phyloP scores from a whole-genome alignment of 176 grass and related monocot species.

The Pharus latifolius region DNA sequence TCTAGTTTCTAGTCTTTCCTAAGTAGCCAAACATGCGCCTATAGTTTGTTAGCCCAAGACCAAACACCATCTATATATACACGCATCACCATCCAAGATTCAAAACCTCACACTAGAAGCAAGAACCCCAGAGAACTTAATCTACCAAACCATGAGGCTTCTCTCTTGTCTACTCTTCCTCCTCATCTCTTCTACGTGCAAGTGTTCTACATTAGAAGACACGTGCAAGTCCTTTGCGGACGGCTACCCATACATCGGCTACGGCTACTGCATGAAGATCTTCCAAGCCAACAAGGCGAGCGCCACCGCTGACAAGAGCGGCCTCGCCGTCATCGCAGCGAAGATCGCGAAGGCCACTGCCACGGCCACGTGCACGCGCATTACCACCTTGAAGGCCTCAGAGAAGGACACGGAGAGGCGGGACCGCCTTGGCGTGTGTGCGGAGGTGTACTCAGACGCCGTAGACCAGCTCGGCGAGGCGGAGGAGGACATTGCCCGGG shows the following conservation, averaged over 20 bases:
- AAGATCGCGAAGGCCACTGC: slow-evolving; percentile 31
- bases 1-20: too few relatives aligned
- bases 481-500: slow-evolving; percentile 11
- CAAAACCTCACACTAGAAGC: neutral
- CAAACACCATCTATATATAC: neutral
- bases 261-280: slow-evolving; percentile 44
- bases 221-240: slow-evolving; percentile 37
- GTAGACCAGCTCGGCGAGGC: slow-evolving; percentile 44
- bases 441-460: slow-evolving; percentile 43
- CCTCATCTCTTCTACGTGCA: neutral
- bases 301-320: neutral
- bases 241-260: slow-evolving; percentile 17
- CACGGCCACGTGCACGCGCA: slow-evolving; percentile 21
- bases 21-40: too few relatives aligned
- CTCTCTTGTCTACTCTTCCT: neutral
- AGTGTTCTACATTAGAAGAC: slow-evolving; percentile 21
- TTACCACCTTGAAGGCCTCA: slow-evolving; percentile 18
- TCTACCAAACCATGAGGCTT: slow-evolving; percentile 3
- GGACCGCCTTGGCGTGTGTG: slow-evolving; percentile 31
- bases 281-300: slow-evolving; percentile 31
- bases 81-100: neutral
- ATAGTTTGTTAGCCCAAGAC: too few relatives aligned
- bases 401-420: slow-evolving; percentile 23
- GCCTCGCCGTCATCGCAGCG: slow-evolving; percentile 40
- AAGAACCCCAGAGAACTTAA: neutral